Conservation (phyloP, 495 filamentous ascomycete species). For the Melanomma pulvis-pyrius region DNA sequence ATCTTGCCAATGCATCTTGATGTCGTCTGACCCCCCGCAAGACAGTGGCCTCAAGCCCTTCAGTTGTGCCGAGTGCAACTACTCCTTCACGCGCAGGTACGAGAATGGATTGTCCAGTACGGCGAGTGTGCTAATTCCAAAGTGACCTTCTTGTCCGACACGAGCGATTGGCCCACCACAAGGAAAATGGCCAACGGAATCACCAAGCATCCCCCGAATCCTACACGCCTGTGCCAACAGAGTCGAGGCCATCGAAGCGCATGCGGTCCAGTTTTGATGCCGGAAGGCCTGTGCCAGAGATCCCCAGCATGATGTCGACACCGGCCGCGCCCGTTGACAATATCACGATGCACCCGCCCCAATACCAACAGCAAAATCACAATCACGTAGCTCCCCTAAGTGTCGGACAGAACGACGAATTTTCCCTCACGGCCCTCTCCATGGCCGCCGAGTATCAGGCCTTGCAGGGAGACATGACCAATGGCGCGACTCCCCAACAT, state of each 20-base stretch:
- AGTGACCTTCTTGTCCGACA: slow-evolving; percentile 34
- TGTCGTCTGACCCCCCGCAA: not conserved
- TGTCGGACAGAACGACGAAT: slow-evolving; percentile 24
- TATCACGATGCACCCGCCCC: slow-evolving; percentile 10
- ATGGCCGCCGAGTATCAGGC: slow-evolving; percentile 34
- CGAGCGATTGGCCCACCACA: slow-evolving; percentile 30
- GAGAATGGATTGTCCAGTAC: slow-evolving; percentile 31
- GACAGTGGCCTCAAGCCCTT: slow-evolving; percentile 65
- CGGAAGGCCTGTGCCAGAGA: slow-evolving; percentile 21
- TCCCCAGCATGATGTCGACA: slow-evolving; percentile 29
- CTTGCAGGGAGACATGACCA: slow-evolving; percentile 27
- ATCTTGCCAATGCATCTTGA: not conserved
- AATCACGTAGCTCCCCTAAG: not conserved
- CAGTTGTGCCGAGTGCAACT: slow-evolving; percentile 56
- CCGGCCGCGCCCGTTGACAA: slow-evolving; percentile 6
- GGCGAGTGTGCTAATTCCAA: slow-evolving; percentile 33
- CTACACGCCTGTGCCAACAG: slow-evolving; percentile 7
- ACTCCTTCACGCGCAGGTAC: slow-evolving; percentile 62
- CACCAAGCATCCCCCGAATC: not conserved
- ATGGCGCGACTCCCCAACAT: slow-evolving; percentile 18
- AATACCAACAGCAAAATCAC: not conserved
- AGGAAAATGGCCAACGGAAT: slow-evolving; percentile 3
- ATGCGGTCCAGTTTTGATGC: slow-evolving; percentile 30
- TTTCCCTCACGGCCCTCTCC: slow-evolving; percentile 27
- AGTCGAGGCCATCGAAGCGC: slow-evolving; percentile 24